These are phyloP conservation scores for Ettlia oleoabundans DNA, from an alignment of 139 green algal genomes.

Conservation along the genomic window DNA sequence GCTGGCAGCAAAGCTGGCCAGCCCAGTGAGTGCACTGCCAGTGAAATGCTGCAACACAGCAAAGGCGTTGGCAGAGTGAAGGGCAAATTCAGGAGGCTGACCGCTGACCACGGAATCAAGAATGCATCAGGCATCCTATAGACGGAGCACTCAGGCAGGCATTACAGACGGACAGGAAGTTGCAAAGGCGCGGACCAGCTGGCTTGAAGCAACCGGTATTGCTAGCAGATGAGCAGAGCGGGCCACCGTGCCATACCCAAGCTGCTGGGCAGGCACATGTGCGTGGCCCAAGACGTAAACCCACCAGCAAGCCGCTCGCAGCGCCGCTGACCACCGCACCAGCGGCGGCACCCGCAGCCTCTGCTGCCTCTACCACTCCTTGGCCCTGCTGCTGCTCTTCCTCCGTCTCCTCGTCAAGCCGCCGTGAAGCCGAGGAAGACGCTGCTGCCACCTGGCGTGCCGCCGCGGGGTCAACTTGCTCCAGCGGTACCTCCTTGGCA, in stretches of 20 bases:
- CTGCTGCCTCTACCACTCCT: background rate
- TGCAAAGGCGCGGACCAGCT: too few relatives aligned
- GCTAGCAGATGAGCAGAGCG: too few relatives aligned
- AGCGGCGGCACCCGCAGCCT: background rate
- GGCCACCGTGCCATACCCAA: too few relatives aligned
- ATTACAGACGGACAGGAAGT: too few relatives aligned
- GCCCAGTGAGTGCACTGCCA: constrained; percentile 8
- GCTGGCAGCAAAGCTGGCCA: constrained; percentile 12
- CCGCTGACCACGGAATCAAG: background rate
- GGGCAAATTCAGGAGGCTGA: background rate
- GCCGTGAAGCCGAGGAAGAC: too few relatives aligned
- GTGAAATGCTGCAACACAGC: constrained; percentile 35
- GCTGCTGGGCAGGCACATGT: too few relatives aligned
- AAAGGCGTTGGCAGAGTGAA: background rate
- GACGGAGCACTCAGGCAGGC: too few relatives aligned
- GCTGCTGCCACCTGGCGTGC: background rate
- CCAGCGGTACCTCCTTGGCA: constrained; percentile 11
- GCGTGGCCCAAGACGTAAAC: too few relatives aligned
- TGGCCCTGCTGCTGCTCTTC: background rate
- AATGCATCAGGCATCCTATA: background rate
- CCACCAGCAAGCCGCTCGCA: too few relatives aligned
- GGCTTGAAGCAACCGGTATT: too few relatives aligned
- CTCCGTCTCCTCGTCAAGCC: background rate
- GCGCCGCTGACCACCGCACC: background rate
- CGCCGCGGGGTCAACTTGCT: background rate